These are phyloP conservation scores for Scleroderma citrinum DNA, from an alignment of 768 basidiomycete species.

Conservation along the genomic window DNA sequence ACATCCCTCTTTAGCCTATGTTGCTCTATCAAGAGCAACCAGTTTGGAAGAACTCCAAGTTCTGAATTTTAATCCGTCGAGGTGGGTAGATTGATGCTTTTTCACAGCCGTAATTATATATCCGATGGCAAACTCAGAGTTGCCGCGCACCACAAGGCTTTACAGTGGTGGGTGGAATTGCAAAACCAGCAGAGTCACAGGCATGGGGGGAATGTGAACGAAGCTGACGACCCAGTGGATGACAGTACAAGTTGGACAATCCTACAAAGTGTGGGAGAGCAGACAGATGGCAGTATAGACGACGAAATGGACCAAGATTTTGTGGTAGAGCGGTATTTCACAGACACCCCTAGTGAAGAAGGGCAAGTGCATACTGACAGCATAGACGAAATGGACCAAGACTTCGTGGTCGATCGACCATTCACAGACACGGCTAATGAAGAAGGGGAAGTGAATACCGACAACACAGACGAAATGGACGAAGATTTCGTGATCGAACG, in stretches of 20 bases:
- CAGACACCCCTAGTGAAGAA: slow-evolving; percentile 9
- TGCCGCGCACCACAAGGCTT: slow-evolving; percentile 30
- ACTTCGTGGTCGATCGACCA: slow-evolving; percentile 27
- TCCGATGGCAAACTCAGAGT: slow-evolving; percentile 19
- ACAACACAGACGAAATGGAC: slow-evolving; percentile 19
- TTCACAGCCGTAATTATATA: not conserved
- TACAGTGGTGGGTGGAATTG: slow-evolving; percentile 28
- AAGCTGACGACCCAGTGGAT: not conserved
- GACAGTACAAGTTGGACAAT: not conserved
- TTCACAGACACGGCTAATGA: slow-evolving; percentile 12
- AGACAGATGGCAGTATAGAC: slow-evolving; percentile 1
- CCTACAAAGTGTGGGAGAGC: not conserved
- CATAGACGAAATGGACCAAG: slow-evolving; percentile 26
- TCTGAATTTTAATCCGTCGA: slow-evolving; percentile 29
- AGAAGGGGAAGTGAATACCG: not conserved
- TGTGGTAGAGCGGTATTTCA: slow-evolving; percentile 25
- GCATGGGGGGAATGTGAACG: not conserved
- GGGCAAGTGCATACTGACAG: not conserved
- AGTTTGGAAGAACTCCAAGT: slow-evolving; percentile 37
- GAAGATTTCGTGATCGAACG: slow-evolving; percentile 30
- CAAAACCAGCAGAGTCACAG: slow-evolving; percentile 7
- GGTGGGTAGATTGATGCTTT: slow-evolving; percentile 13
- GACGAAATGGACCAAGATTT: slow-evolving; percentile 31
- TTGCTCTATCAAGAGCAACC: slow-evolving; percentile 36
- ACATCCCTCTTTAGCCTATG: slow-evolving; percentile 22